Percentiles rank a stretch among this genome's conserved stretches.
These are phyloP conservation scores for Cytospora leucostoma DNA, from an alignment of 2,329 filamentous ascomycete species.

Conservation along the genomic window DNA sequence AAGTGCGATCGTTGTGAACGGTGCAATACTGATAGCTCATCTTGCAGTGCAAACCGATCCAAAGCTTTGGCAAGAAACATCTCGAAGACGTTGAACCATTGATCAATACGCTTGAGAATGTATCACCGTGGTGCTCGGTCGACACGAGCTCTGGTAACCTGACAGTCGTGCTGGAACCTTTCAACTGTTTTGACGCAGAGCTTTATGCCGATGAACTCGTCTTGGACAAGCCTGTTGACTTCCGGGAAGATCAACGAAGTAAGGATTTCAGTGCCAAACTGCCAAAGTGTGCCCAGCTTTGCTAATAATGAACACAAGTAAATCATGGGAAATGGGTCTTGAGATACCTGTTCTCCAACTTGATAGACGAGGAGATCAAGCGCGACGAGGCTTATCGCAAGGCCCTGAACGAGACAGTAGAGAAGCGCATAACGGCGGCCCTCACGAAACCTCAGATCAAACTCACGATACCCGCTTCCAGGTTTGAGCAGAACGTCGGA, in stretches of 20 bases:
- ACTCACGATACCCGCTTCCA: conserved; percentile 49
- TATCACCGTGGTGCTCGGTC: conserved; percentile 94
- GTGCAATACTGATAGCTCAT: conserved; percentile 28
- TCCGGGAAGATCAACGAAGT: conserved; percentile 93
- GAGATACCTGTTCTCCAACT: conserved; percentile 83
- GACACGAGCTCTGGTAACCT: conserved; percentile 91
- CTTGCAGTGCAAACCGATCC: conserved; percentile 75
- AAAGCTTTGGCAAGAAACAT: conserved; percentile 92
- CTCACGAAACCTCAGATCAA: conserved; percentile 61
- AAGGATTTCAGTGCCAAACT: conserved; percentile 38
- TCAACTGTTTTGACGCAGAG: conserved; percentile 96
- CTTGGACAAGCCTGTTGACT: conserved; percentile 72
- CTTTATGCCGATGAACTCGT: conserved; percentile 91
- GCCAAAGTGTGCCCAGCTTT: conserved; percentile 26
- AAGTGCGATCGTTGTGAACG: not conserved
- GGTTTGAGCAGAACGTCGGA: conserved; percentile 42
- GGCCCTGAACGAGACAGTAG: conserved; percentile 63
- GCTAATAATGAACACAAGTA: conserved; percentile 52
- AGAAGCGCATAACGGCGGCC: conserved; percentile 58
- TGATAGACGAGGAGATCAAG: conserved; percentile 88
- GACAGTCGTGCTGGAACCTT: conserved; percentile 87
- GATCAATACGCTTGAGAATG: conserved; percentile 84
- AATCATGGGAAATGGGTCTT: conserved; percentile 97
- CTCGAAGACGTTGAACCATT: conserved; percentile 87
- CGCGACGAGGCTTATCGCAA: conserved; percentile 76